phyloP scores from a whole-genome alignment of 2,329 filamentous ascomycete species.

The Alternaria gaisen region DNA sequence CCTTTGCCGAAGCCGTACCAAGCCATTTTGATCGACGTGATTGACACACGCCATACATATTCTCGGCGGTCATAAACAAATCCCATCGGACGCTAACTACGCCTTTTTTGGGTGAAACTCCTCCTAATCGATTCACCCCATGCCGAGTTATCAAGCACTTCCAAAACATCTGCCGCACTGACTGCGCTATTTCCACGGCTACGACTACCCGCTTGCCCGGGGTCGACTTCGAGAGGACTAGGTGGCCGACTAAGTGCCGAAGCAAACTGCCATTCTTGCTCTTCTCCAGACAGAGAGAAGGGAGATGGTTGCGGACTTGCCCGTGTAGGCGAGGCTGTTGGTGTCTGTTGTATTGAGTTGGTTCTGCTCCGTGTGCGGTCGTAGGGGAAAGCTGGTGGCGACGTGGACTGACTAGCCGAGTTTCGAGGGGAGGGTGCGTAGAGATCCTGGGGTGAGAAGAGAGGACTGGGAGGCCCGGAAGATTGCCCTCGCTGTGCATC shows the following conservation, averaged over 20 bases:
- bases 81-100: slow-evolving; percentile 21
- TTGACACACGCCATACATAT: slow-evolving; percentile 14
- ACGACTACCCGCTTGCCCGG: slow-evolving; percentile 55
- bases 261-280: slow-evolving; percentile 58
- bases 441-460: slow-evolving; percentile 45
- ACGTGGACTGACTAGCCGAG: slow-evolving; percentile 36
- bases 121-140: slow-evolving; percentile 94
- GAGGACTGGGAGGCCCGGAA: slow-evolving; percentile 44
- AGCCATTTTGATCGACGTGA: slow-evolving; percentile 18
- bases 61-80: slow-evolving; percentile 6
- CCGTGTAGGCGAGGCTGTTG: slow-evolving; percentile 45
- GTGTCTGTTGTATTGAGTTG: slow-evolving; percentile 52
- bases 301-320: slow-evolving; percentile 39
- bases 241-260: slow-evolving; percentile 53
- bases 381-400: slow-evolving; percentile 34
- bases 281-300: slow-evolving; percentile 37
- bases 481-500: slow-evolving; percentile 50
- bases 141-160: slow-evolving; percentile 85
- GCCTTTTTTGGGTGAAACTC: slow-evolving; percentile 76
- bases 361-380: slow-evolving; percentile 44
- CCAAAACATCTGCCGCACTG: slow-evolving; percentile 78
- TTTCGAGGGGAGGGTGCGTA: slow-evolving; percentile 29
- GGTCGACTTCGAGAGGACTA: slow-evolving; percentile 46
- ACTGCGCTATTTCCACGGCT: slow-evolving; percentile 73
- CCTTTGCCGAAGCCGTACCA: slow-evolving; percentile 31